phyloP scores from a whole-genome alignment of 164 flowering plant species.

The Sedum album region DNA sequence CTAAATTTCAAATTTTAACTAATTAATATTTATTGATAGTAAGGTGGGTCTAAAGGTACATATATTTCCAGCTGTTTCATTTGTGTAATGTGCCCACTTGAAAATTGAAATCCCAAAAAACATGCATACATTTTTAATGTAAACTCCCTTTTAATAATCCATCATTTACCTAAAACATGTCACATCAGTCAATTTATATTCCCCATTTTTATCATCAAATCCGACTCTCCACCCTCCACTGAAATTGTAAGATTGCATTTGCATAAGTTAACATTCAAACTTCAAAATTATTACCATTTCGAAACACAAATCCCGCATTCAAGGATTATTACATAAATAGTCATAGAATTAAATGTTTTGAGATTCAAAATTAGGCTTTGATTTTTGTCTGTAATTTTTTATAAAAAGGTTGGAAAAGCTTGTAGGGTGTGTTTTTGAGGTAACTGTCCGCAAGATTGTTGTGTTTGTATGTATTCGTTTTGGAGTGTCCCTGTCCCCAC shows the following conservation, averaged over 20 bases:
- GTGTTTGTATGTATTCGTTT: background rate
- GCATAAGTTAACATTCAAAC: too few relatives aligned
- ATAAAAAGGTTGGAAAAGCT: background rate
- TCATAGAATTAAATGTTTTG: too few relatives aligned
- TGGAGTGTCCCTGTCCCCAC: background rate
- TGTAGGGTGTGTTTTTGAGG: background rate
- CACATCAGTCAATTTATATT: background rate
- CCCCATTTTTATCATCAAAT: background rate
- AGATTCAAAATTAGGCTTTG: too few relatives aligned
- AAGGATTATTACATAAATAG: too few relatives aligned
- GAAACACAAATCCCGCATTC: too few relatives aligned
- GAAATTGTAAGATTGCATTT: too few relatives aligned
- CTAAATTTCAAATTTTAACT: too few relatives aligned
- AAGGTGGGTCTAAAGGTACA: background rate
- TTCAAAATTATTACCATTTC: too few relatives aligned
- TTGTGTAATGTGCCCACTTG: background rate
- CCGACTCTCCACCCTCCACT: background rate
- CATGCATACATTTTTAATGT: slow-evolving; percentile 4
- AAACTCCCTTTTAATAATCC: background rate
- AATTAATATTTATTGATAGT: background rate
- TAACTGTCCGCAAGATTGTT: background rate
- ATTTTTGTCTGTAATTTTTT: background rate
- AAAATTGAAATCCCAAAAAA: background rate
- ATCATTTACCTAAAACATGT: background rate
- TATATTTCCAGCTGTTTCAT: slow-evolving; percentile 1